These are phyloP conservation scores for Trichosanthes truncata DNA, from an alignment of 306 rosid species.

Conservation along the genomic window DNA sequence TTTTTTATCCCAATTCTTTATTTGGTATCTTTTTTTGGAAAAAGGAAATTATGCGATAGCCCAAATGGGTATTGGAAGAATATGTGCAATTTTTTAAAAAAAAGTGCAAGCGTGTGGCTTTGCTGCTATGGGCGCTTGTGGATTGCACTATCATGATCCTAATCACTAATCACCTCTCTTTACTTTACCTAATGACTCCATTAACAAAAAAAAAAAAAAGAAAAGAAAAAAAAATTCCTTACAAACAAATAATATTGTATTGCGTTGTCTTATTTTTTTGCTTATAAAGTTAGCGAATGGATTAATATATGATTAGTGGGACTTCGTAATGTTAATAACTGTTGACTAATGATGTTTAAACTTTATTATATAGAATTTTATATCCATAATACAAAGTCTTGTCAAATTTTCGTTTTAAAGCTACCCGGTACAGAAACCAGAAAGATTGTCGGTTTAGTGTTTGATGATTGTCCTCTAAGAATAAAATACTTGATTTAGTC, in stretches of 20 bases:
- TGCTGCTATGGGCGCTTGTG: conserved; percentile 2
- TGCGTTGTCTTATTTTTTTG: neutral
- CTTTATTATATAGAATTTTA: neutral
- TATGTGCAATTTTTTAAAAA: neutral
- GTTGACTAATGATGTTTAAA: neutral
- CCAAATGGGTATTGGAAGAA: conserved; percentile 1
- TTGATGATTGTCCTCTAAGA: neutral
- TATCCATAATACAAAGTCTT: neutral
- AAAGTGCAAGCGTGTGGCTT: conserved; percentile 4
- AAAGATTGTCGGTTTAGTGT: neutral
- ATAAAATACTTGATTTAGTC: neutral
- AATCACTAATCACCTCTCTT: neutral
- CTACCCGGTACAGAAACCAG: neutral
- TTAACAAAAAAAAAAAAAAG: neutral
- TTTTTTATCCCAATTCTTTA: neutral
- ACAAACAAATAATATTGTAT: neutral
- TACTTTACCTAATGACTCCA: neutral
- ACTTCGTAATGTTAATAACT: neutral
- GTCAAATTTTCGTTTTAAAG: neutral
- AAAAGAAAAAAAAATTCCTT: neutral
- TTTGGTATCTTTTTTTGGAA: neutral
- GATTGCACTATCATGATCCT: conserved; percentile 6
- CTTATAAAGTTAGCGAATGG: neutral
- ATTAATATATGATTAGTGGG: neutral
- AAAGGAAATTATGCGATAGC: neutral